phyloP scores from a whole-genome alignment of 768 basidiomycete genomes.

The Lactifluus pinguis region DNA sequence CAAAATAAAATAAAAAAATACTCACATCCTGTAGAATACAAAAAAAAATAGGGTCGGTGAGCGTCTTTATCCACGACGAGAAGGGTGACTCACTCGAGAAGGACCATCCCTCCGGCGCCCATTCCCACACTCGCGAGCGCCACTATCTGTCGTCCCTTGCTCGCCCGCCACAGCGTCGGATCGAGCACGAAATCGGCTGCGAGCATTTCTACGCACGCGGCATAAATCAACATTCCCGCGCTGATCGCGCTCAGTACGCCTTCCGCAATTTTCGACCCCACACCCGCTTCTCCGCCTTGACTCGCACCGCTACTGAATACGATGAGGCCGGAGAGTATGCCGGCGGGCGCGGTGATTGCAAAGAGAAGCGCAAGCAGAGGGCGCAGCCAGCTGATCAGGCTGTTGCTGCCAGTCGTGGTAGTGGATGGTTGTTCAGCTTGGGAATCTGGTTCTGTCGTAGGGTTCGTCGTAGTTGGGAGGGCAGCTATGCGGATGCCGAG shows the following conservation, averaged over 20 bases:
- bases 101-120: slow-evolving; percentile 58
- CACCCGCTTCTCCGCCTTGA: slow-evolving; percentile 24
- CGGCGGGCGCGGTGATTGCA: slow-evolving; percentile 64
- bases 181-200: slow-evolving; percentile 81
- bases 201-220: slow-evolving; percentile 79
- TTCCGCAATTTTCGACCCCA: slow-evolving; percentile 46
- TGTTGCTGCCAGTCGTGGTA: background rate
- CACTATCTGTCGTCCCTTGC: slow-evolving; percentile 35
- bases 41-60: background rate
- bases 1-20: background rate
- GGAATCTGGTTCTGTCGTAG: background rate
- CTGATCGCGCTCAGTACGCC: slow-evolving; percentile 77
- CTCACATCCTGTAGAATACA: background rate
- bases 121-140: slow-evolving; percentile 52
- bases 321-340: slow-evolving; percentile 52
- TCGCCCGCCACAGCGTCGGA: slow-evolving; percentile 38
- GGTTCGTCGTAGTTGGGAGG: slow-evolving; percentile 35
- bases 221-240: slow-evolving; percentile 78
- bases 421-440: background rate
- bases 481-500: slow-evolving; percentile 72
- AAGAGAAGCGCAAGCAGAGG: slow-evolving; percentile 52
- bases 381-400: slow-evolving; percentile 29
- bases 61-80: background rate
- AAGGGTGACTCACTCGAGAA: slow-evolving; percentile 34
- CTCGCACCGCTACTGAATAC: slow-evolving; percentile 31